Evolutionary conservation across 2,329 filamentous ascomycete genomes (phyloP).

Genomic region (Knoxdaviesia capensis): DNA sequence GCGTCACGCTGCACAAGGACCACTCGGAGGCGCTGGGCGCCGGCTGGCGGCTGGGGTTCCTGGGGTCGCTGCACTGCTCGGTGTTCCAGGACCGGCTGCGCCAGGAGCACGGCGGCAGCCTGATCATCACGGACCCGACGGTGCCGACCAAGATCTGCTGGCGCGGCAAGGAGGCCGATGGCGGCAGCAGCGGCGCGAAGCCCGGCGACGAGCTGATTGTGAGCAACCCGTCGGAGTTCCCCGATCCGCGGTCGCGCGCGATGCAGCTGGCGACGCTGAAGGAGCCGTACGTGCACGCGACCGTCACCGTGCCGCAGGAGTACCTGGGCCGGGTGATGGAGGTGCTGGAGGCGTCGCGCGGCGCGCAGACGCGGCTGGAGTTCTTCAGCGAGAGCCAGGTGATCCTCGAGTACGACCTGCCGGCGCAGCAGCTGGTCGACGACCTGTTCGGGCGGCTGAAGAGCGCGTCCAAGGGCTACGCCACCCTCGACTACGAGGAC

Average conservation of each 20-base stretch:
- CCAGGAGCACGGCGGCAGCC: slow-evolving; percentile 82
- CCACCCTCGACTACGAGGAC: slow-evolving; percentile 91
- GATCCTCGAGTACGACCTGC: slow-evolving; percentile 81
- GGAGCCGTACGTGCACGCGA: slow-evolving; percentile 49
- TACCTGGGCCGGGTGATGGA: slow-evolving; percentile 91
- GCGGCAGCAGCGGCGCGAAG: slow-evolving; percentile 1
- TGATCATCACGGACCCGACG: slow-evolving; percentile 92
- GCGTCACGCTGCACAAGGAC: slow-evolving; percentile 84
- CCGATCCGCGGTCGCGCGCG: slow-evolving; percentile 22
- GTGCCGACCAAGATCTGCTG: slow-evolving; percentile 80
- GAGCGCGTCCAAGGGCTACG: slow-evolving; percentile 83
- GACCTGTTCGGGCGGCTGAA: slow-evolving; percentile 97
- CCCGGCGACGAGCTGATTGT: slow-evolving; percentile 64
- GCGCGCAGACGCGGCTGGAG: slow-evolving; percentile 68
- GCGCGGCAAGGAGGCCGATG: slow-evolving; percentile 31
- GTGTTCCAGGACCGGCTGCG: slow-evolving; percentile 91
- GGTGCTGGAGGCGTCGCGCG: slow-evolving; percentile 76
- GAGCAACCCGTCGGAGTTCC: slow-evolving; percentile 75
- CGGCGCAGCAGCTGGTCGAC: slow-evolving; percentile 76
- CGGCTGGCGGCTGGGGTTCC: slow-evolving; percentile 82
- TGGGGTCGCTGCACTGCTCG: slow-evolving; percentile 96
- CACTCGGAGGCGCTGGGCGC: slow-evolving; percentile 84
- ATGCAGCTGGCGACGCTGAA: slow-evolving; percentile 19
- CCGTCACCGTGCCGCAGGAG: slow-evolving; percentile 80
- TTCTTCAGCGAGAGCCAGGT: slow-evolving; percentile 89